Base-by-base conservation (phyloP, 306 rosid genomes). In the Quercus robur region DNA sequence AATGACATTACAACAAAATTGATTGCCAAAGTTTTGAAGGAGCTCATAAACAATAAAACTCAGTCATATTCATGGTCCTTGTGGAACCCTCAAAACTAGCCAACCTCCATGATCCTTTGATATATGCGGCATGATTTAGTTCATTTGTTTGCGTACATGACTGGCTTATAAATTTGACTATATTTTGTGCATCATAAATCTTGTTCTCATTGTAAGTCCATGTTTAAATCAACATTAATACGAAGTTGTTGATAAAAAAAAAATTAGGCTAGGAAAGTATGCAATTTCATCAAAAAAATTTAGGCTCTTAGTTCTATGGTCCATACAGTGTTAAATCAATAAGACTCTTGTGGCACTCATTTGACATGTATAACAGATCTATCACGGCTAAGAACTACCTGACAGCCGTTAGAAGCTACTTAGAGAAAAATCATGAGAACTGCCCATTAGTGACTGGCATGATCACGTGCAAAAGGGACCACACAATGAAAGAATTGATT, bases 381-480 rank as follows among this genome's bases (percentile, higher is more conserved):
- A 87, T 96, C 86, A 89, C 97, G 0, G 98, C 92, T 2, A 91
- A 80, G 79, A 94, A 91, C 86, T 96, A 91, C 81, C 81, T 93
- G 71, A 78, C 90, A n/a, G 94, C 94, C 0, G 98, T 93, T 76
- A 87, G 86, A 85, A 84, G 78, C 85, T 78, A 91, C 90, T 51
- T 85, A 73, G 85, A 91, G 86, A 85, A 87, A 86, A 91, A 91
- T 51, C 44, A 84, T 33, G 88, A 80, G 49, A 70, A 80, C 35
- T 83, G 82, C 76, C 89, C 91, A 6, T 75, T 73, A 86, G 56
- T 83, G 63, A 82, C 81, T 30, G 85, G 82, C 33, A 86, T 86
- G 80, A 63, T 93, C 12, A 88, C 97, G 6, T 96, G 99, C 90
- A 91, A 85, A 84, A 81, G 3, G 77, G 91, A 88, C 49, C 66